Evolutionary conservation across 1,284 basidiomycete genomes (phyloP), one percentile per base, ranked within the genome.

Genomic region (Xerocomus nothofagi): DNA sequence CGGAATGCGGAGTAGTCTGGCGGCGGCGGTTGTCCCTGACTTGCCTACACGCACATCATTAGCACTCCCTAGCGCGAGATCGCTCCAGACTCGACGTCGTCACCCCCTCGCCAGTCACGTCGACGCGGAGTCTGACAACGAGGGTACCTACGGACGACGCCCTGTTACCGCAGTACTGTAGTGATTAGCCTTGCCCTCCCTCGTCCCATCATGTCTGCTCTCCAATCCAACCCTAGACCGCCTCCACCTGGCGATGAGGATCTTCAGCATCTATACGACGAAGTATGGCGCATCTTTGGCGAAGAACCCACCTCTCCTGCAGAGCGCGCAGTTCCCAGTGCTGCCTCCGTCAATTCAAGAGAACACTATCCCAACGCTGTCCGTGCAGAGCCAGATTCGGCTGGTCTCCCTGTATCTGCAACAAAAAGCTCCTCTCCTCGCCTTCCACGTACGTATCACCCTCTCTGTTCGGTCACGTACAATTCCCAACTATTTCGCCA

Each of bases 221-320:
- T 60, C 33, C 56, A 58, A 15, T 40, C 61, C 38, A 62, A 59
- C 51, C 71, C 72, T 53, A 67, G 52, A 57, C 66, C 66, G 49
- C 73, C 59, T n/a, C 70, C 70, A 31, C 72, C 81, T 15, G 77
- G 77, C 50, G 85, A 88, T 57, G 82, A 82, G 57, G 85, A 87
- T 60, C 74, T 88, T 8, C 80, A 82, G 56, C 73, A 76, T 55
- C 77, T 88, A 42, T 88, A 88, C 67, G 79, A 86, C 51, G 81
- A 86, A 68, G 84, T 88, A 21, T 82, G 82, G 75, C 79, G 78
- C 26, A 78, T 78, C 42, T 88, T 84, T 61, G 69, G 73, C 29
- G 77, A 80, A 26, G 77, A 80, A 51, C 39, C 65, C 8, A 1
- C 54, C 6, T 53, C 61, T 9, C 51, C 59, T 17, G 27, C 54